These are phyloP conservation scores for Aspergillus sp. DNA, from an alignment of 2,329 filamentous ascomycete species.

Conservation along the genomic window DNA sequence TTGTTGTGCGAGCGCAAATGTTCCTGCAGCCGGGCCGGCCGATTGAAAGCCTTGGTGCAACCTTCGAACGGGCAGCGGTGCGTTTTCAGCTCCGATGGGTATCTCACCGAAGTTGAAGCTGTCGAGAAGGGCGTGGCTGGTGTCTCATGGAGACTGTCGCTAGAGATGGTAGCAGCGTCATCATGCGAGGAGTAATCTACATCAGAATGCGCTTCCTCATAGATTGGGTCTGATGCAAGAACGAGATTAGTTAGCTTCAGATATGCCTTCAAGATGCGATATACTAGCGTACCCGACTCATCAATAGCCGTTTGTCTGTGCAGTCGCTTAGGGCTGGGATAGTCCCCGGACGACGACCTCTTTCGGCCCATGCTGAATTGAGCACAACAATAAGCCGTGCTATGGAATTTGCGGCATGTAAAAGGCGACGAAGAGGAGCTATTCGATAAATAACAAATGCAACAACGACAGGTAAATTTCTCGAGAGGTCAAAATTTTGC, in stretches of 20 bases:
- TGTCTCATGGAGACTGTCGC: conserved; percentile 43
- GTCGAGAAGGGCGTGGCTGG: conserved; percentile 54
- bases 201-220: conserved; percentile 36
- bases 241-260: background rate
- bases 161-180: conserved; percentile 27
- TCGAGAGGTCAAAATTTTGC: conserved; percentile 32
- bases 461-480: conserved; percentile 9
- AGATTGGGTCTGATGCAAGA: conserved; percentile 28
- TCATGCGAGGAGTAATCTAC: conserved; percentile 31
- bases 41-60: conserved; percentile 83
- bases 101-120: conserved; percentile 44
- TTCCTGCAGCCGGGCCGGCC: conserved; percentile 74
- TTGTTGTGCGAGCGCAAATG: conserved; percentile 85
- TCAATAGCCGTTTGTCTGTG: conserved; percentile 29
- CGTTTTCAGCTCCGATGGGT: conserved; percentile 72
- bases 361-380: conserved; percentile 34
- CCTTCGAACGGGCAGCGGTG: conserved; percentile 71
- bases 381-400: conserved; percentile 2
- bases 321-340: conserved; percentile 30
- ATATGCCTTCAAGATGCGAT: background rate
- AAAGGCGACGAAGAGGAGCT: background rate
- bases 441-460: conserved; percentile 6
- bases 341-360: conserved; percentile 31
- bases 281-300: conserved; percentile 28
- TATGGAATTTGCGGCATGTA: background rate